Evolutionary conservation across 345 rosid species (phyloP).

Genomic region (Linum trigynum): DNA sequence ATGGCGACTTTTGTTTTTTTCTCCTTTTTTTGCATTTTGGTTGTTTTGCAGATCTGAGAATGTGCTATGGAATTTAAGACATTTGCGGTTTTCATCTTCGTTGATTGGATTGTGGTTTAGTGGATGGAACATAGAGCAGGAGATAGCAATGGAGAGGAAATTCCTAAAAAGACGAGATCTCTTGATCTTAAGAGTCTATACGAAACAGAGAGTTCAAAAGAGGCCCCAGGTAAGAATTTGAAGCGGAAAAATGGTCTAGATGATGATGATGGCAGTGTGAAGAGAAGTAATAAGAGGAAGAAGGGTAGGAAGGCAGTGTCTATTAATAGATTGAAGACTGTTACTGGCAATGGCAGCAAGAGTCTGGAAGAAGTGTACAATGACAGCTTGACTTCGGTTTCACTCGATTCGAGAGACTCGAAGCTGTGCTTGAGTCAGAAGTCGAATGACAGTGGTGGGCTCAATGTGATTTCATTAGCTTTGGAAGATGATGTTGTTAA

Average conservation of each 20-base stretch:
- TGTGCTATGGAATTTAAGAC: constrained; percentile 34
- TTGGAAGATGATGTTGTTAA: constrained; percentile 39
- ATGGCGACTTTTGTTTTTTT: not conserved
- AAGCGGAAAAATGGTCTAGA: constrained; percentile 49
- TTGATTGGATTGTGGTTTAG: constrained; percentile 33
- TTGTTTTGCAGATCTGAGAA: constrained; percentile 54
- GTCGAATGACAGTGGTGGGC: constrained; percentile 28
- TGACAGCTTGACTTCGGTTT: constrained; percentile 26
- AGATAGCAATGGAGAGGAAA: constrained; percentile 61
- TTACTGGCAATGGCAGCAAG: constrained; percentile 32
- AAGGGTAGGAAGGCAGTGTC: constrained; percentile 54
- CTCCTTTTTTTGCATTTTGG: constrained; percentile 9
- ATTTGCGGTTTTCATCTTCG: constrained; percentile 23
- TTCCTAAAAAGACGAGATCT: constrained; percentile 69
- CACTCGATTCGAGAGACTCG: constrained; percentile 28
- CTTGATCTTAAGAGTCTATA: constrained; percentile 90
- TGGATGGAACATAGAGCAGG: constrained; percentile 78
- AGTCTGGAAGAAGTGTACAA: constrained; percentile 41
- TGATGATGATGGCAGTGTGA: constrained; percentile 36
- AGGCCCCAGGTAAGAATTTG: constrained; percentile 33
- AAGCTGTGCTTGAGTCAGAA: constrained; percentile 33
- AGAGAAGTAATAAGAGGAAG: constrained; percentile 44
- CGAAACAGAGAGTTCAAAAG: constrained; percentile 38
- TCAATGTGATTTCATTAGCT: constrained; percentile 35
- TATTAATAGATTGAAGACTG: constrained; percentile 42